Percentiles rank a stretch among this genome's conserved stretches.
phyloP scores from a whole-genome alignment of 108 stramenopile species.

The Pseudonitzschia multiseries region DNA sequence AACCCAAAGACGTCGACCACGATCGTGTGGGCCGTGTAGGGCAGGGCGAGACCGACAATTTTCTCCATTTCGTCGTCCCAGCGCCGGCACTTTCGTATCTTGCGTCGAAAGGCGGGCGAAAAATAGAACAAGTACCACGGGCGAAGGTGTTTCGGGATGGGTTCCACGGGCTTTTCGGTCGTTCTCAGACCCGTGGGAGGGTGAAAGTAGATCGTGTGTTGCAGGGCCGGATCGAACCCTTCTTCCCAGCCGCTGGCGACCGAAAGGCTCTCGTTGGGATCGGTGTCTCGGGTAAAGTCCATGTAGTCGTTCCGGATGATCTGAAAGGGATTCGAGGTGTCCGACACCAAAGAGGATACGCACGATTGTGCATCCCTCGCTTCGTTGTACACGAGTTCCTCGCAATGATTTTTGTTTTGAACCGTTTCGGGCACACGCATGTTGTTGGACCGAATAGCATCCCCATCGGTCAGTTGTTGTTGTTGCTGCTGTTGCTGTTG shows the following conservation, averaged over 20 bases:
- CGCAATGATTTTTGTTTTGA: background rate
- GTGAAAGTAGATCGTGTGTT: constrained; percentile 5
- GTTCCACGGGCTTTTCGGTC: constrained; percentile 1
- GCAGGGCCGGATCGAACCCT: background rate
- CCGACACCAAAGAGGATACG: background rate
- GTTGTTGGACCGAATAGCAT: too few species aligned
- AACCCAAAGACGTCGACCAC: background rate
- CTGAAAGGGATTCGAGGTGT: background rate
- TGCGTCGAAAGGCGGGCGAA: constrained; percentile 12
- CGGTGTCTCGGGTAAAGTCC: background rate
- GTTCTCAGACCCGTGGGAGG: background rate
- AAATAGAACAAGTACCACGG: constrained; percentile 8
- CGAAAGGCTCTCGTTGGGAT: background rate
- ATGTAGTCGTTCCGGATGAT: background rate
- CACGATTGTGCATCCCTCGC: background rate
- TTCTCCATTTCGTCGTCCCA: constrained; percentile 17
- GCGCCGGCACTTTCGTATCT: constrained; percentile 1
- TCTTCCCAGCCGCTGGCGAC: constrained; percentile 10
- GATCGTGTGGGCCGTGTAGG: constrained; percentile 6
- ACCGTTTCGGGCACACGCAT: too few species aligned
- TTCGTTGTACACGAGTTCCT: background rate
- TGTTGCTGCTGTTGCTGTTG: too few species aligned
- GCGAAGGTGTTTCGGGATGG: background rate
- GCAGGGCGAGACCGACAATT: constrained; percentile 6
- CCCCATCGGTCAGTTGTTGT: too few species aligned